These are phyloP conservation scores for Rhinocladiella similis DNA, from an alignment of 2,329 filamentous ascomycete genomes.

Conservation along the genomic window DNA sequence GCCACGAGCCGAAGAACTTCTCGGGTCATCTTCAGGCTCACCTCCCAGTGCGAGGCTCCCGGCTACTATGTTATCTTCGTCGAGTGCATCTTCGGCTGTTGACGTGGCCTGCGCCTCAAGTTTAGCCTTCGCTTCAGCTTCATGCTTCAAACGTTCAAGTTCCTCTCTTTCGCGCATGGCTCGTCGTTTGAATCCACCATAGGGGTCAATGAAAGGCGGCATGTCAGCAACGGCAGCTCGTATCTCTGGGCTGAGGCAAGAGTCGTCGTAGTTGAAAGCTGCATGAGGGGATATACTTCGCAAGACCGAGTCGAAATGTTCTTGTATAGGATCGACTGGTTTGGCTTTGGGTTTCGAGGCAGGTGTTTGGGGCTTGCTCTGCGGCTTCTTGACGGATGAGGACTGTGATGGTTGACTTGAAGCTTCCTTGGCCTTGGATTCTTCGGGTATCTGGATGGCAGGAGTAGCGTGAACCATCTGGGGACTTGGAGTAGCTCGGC, in stretches of 20 bases:
- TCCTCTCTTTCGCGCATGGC: conserved; percentile 71
- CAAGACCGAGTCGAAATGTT: conserved; percentile 41
- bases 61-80: conserved; percentile 77
- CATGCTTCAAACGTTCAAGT: conserved; percentile 57
- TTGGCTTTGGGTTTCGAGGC: conserved; percentile 32
- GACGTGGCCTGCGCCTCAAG: conserved; percentile 45
- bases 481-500: conserved; percentile 78
- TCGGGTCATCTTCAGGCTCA: conserved; percentile 76
- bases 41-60: conserved; percentile 88
- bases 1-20: conserved; percentile 44
- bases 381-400: conserved; percentile 15
- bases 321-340: conserved; percentile 20
- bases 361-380: conserved; percentile 31
- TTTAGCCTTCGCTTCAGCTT: conserved; percentile 56
- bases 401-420: conserved; percentile 11
- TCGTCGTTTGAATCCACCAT: conserved; percentile 78
- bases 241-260: conserved; percentile 48
- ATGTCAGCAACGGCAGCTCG: conserved; percentile 56
- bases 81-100: conserved; percentile 40
- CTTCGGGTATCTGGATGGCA: conserved; percentile 37
- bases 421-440: conserved; percentile 32
- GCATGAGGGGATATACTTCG: conserved; percentile 52
- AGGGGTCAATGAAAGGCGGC: conserved; percentile 79
- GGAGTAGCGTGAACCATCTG: conserved; percentile 55
- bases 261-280: conserved; percentile 55